Conservation (phyloP, 805 yeast species). For the Yamadazyma paraphyllophila region DNA sequence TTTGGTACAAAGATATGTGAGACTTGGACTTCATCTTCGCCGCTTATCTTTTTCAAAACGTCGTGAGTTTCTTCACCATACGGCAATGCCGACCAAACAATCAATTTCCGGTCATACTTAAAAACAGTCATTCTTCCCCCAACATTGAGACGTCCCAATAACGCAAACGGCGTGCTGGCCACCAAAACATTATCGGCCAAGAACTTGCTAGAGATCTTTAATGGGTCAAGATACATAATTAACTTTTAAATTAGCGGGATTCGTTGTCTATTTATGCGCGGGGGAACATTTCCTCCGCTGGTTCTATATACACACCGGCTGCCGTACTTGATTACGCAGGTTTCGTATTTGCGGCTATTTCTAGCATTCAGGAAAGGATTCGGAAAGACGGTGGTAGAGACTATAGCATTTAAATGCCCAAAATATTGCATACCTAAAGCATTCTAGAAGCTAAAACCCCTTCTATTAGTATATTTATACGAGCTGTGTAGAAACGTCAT, state of each 20-base stretch:
- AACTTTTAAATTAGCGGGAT: background rate
- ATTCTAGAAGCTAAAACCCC: too few species aligned
- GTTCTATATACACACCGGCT: too few species aligned
- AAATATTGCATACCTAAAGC: too few species aligned
- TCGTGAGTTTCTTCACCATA: conserved; percentile 44
- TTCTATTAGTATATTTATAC: too few species aligned
- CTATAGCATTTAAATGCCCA: too few species aligned
- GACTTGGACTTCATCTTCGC: conserved; percentile 35
- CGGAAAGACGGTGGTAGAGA: too few species aligned
- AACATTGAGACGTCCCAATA: conserved; percentile 30
- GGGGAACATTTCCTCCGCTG: too few species aligned
- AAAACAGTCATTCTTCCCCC: conserved; percentile 45
- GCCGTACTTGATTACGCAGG: too few species aligned
- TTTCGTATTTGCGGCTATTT: too few species aligned
- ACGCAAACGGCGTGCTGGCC: conserved; percentile 31
- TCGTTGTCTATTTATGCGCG: background rate
- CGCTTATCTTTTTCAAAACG: conserved; percentile 33
- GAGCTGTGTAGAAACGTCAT: too few species aligned
- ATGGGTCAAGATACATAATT: conserved; percentile 22
- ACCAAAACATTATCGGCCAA: conserved; percentile 33
- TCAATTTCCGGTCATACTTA: conserved; percentile 26
- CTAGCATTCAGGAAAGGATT: too few species aligned
- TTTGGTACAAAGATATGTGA: conserved; percentile 61
- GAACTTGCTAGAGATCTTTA: conserved; percentile 28
- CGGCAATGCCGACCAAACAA: conserved; percentile 60